Evolutionary conservation across 371 early-diverging fungal species (phyloP).

Genomic region (Rhizomucor pusillus): DNA sequence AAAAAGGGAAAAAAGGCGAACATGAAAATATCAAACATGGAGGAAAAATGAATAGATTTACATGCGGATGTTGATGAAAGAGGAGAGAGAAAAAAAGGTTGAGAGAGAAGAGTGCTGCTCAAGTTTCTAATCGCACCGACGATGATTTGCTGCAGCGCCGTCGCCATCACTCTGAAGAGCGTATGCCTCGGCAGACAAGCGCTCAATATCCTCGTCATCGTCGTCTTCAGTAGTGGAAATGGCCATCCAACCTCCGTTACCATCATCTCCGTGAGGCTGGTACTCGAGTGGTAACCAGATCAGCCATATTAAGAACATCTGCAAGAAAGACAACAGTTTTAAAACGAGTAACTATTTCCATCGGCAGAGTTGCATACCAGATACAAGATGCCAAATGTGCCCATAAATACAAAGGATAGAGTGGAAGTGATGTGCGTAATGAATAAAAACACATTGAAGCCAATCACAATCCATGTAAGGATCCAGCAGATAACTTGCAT

Average conservation of each 20-base stretch:
- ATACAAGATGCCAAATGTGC: constrained; percentile 15
- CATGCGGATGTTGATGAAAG: no score
- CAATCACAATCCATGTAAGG: constrained; percentile 49
- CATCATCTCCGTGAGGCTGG: neutral
- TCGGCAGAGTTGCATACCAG: constrained; percentile 6
- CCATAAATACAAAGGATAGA: constrained; percentile 4
- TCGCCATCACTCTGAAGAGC: no score
- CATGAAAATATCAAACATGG: no score
- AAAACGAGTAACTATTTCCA: neutral
- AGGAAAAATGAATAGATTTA: no score
- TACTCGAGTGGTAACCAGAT: constrained; percentile 19
- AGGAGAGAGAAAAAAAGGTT: no score
- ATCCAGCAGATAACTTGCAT: constrained; percentile 31
- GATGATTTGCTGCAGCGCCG: no score
- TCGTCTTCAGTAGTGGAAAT: constrained; percentile 3
- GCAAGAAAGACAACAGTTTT: neutral
- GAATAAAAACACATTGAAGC: constrained; percentile 53
- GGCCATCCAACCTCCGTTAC: constrained; percentile 18
- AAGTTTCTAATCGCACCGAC: no score
- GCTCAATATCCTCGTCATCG: neutral
- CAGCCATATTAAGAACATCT: constrained; percentile 21
- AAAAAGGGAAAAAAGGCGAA: no score
- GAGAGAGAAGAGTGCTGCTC: no score
- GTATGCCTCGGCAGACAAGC: no score
- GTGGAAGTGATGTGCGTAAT: constrained; percentile 30